Conservation (phyloP, 805 yeast genomes). For the Candida sanyiensis region DNA sequence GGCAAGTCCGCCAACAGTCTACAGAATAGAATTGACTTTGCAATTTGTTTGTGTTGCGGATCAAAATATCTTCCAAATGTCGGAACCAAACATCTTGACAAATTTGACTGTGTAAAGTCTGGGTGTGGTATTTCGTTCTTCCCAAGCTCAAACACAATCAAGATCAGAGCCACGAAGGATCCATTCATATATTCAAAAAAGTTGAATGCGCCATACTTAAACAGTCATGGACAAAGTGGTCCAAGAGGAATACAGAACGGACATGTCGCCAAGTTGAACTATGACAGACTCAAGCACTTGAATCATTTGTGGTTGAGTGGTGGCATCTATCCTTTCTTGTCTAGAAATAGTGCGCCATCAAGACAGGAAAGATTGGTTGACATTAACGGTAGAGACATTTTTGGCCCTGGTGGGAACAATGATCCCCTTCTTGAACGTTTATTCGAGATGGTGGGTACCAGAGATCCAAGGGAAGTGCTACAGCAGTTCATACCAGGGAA, state of each 20-base stretch:
- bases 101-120: constrained; percentile 16
- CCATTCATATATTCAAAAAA: constrained; percentile 29
- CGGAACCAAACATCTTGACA: constrained; percentile 28
- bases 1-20: neutral
- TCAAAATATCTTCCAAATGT: constrained; percentile 30
- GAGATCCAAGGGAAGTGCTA: neutral
- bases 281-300: constrained; percentile 48
- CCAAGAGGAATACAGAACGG: constrained; percentile 48
- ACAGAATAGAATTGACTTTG: constrained; percentile 34
- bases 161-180: constrained; percentile 18
- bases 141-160: constrained; percentile 32
- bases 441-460: neutral
- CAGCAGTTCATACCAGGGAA: neutral
- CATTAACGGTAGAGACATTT: neutral
- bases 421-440: neutral
- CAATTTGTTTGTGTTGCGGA: constrained; percentile 43
- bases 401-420: neutral
- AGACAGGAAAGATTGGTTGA: neutral
- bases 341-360: constrained; percentile 24
- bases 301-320: constrained; percentile 59
- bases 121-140: constrained; percentile 32
- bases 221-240: constrained; percentile 71
- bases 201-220: constrained; percentile 64
- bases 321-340: constrained; percentile 45
- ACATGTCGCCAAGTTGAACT: constrained; percentile 46